Evolutionary conservation across 805 yeast species (phyloP).

Genomic region (Tetrapisispora pingtungensis): DNA sequence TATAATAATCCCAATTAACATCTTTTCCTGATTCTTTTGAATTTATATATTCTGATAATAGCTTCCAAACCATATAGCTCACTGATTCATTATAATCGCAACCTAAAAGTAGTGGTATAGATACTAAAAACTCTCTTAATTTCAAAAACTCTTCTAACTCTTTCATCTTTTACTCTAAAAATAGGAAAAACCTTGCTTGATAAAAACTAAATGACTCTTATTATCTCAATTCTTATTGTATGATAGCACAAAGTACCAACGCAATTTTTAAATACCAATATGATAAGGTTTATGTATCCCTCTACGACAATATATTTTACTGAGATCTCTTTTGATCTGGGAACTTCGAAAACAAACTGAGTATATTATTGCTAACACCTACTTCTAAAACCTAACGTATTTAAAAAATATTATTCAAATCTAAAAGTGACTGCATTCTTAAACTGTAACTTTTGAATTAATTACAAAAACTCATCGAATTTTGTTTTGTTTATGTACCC

Average conservation of each 20-base stretch:
- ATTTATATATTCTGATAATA: constrained; percentile 11
- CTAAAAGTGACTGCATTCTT: background rate
- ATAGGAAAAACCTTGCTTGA: no score
- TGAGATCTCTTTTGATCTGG: no score
- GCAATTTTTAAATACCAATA: no score
- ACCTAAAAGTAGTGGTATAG: constrained; percentile 18
- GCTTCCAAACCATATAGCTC: constrained; percentile 23
- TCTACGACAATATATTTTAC: background rate
- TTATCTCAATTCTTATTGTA: no score
- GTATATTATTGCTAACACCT: no score
- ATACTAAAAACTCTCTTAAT: constrained; percentile 21
- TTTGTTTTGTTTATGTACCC: background rate
- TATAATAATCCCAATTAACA: constrained; percentile 18
- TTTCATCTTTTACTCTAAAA: background rate
- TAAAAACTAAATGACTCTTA: no score
- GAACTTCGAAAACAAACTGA: no score
- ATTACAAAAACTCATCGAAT: background rate
- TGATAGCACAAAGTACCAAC: no score
- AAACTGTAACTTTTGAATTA: background rate
- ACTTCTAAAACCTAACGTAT: no score
- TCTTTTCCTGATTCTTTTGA: constrained; percentile 5
- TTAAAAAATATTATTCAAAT: background rate
- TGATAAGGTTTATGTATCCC: no score
- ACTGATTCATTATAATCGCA: constrained; percentile 19
- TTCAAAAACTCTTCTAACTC: constrained; percentile 1